Base-by-base conservation (phyloP, 2,329 filamentous ascomycete genomes). In the Colletotrichum sp. region DNA sequence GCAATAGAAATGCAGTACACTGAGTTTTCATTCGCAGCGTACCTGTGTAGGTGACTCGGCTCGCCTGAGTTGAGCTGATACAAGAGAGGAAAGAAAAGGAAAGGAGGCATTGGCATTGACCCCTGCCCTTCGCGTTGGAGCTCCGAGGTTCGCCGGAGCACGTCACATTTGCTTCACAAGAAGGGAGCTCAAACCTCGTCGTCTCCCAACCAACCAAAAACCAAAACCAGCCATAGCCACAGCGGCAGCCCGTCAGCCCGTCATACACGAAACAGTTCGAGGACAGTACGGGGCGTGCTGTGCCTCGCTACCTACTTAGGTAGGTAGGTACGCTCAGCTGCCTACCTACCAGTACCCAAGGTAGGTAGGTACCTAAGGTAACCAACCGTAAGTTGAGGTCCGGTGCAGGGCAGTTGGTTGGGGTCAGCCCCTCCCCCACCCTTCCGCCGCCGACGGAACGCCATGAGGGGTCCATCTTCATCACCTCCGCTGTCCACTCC, bases 351-450 rank as follows among this genome's bases (percentile, higher is more conserved):
- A 34, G 32, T 34, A 34, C 32, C 32, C 32, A 34, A 34, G 32
- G 32, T 34, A 34, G 32, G 32, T 34, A 6, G 32, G 32, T 34
- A 6, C 24, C 34, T 36, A 13, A 68, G 28, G 32, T 55, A 39
- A 36, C 36, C 15, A 39, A 36, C 36, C 15, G 15, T 68, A n/a
- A 16, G 39, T n/a, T 18, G 16, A 44, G 39, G 39, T n/a, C 39
- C 34, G 34, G 34, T 36, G 15, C 34, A 16, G 15, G 34, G 34
- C 18, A 68, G 52, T 36, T 36, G n/a, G 34, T 59, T 44, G 72
- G 62, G 72, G 63, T 34, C 39, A 72, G 73, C 73, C 73, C 73
- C 73, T 68, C 73, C 73, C 69, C 73, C 73, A 76, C 73, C 73
- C 21, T 73, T 68, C 73, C 73, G 73, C 62, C 59, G 36, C 69